Evolutionary conservation across 352 stramenopile genomes (phyloP).

Genomic region (Phytopythium ostracodes): DNA sequence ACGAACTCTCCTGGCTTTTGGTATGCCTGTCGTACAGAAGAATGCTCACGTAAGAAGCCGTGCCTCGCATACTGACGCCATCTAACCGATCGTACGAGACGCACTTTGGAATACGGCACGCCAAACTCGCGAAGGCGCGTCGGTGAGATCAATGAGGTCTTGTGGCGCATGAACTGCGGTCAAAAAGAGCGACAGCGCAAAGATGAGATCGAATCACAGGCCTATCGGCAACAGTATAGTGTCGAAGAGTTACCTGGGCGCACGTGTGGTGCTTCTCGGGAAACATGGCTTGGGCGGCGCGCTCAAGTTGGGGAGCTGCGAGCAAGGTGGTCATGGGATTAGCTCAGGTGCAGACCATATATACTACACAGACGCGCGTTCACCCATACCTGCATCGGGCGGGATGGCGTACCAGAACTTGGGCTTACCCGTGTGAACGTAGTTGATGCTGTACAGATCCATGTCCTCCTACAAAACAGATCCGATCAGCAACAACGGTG

Average conservation of each 20-base stretch:
- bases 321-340: background rate
- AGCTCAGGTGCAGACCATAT: too few relatives aligned
- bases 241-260: slow-evolving; percentile 33
- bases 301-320: slow-evolving; percentile 71
- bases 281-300: slow-evolving; percentile 81
- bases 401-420: slow-evolving; percentile 94
- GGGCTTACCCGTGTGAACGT: slow-evolving; percentile 88
- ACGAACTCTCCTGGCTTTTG: slow-evolving; percentile 90
- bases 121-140: slow-evolving; percentile 73
- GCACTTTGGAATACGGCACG: slow-evolving; percentile 72
- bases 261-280: slow-evolving; percentile 83
- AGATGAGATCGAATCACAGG: background rate
- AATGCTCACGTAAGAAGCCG: background rate
- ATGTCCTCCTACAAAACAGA: slow-evolving; percentile 82
- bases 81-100: background rate
- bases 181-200: background rate
- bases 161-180: slow-evolving; percentile 89
- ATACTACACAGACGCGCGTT: too few relatives aligned
- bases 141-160: slow-evolving; percentile 90
- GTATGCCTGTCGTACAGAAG: slow-evolving; percentile 29
- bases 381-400: slow-evolving; percentile 59
- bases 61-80: background rate
- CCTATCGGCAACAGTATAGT: background rate
- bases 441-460: slow-evolving; percentile 94
- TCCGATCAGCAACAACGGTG: background rate